Conservation (phyloP, 1,139 yeast genomes). For the Diutina neorugosa region DNA sequence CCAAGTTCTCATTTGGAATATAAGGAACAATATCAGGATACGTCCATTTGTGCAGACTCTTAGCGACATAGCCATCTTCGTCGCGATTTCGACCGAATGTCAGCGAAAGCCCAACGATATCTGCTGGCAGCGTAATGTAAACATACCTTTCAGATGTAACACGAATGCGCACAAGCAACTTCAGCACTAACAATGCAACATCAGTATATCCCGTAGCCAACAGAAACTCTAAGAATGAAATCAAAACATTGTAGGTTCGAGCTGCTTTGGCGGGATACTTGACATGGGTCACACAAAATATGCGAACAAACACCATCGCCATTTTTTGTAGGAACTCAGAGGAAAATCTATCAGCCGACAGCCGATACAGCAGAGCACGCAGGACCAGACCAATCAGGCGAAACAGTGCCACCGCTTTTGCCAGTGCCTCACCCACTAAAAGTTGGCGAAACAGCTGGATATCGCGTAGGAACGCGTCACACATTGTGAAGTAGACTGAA, state of each 20-base stretch:
- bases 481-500: not conserved
- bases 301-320: not conserved
- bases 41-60: constrained; percentile 30
- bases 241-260: not conserved
- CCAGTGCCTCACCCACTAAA: not conserved
- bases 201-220: constrained; percentile 7
- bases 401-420: not conserved
- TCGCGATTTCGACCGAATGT: constrained; percentile 39
- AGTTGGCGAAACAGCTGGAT: not conserved
- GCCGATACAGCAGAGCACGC: not conserved
- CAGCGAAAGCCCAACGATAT: constrained; percentile 57
- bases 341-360: not conserved
- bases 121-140: constrained; percentile 42
- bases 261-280: not conserved
- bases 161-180: constrained; percentile 45
- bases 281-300: not conserved
- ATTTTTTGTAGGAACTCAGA: not conserved
- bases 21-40: constrained; percentile 47
- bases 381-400: not conserved
- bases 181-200: constrained; percentile 35
- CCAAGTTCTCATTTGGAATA: constrained; percentile 30
- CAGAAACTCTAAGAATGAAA: not conserved
- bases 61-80: constrained; percentile 12
- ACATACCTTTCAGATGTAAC: constrained; percentile 34
- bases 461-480: not conserved